Percentiles rank a stretch among this genome's conserved stretches.
These are phyloP conservation scores for Microdochium trichocladiopsis DNA, from an alignment of 2,329 filamentous ascomycete genomes.

Conservation along the genomic window DNA sequence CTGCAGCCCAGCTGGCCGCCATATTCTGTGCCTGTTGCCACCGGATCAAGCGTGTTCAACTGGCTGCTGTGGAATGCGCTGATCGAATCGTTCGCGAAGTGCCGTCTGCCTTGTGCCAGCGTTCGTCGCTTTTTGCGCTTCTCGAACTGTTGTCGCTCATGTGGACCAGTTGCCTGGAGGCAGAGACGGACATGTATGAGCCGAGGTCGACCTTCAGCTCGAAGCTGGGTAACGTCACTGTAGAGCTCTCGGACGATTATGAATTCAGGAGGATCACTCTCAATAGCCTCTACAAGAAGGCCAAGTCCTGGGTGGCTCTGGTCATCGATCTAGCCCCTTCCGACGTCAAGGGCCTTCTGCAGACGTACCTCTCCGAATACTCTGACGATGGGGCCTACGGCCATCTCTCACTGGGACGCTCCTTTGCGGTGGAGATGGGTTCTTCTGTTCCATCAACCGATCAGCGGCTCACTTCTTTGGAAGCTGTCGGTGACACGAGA, in stretches of 20 bases:
- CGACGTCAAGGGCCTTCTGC: conserved; percentile 89
- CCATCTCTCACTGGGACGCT: conserved; percentile 85
- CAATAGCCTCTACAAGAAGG: conserved; percentile 67
- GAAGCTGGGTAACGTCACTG: conserved; percentile 65
- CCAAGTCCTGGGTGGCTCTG: conserved; percentile 71
- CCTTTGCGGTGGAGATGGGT: conserved; percentile 90
- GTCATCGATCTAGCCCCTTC: conserved; percentile 81
- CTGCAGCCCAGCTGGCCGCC: conserved; percentile 78
- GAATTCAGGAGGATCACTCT: conserved; percentile 73
- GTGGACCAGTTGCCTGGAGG: conserved; percentile 92
- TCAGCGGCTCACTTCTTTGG: conserved; percentile 76
- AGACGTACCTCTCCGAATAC: conserved; percentile 93
- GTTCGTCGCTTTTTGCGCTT: conserved; percentile 83
- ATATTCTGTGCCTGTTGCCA: conserved; percentile 91
- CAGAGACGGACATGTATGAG: conserved; percentile 88
- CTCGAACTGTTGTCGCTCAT: conserved; percentile 88
- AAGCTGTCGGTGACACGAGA: conserved; percentile 62
- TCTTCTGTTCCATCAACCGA: conserved; percentile 80
- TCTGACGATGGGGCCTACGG: conserved; percentile 88
- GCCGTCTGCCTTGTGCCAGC: conserved; percentile 85
- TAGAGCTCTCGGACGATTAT: conserved; percentile 94
- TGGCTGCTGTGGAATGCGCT: conserved; percentile 75
- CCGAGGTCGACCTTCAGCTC: conserved; percentile 79
- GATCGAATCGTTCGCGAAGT: conserved; percentile 79
- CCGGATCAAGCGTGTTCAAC: conserved; percentile 84